Percentiles rank a stretch among this genome's conserved stretches.
Conservation (phyloP, 164 flowering plant species). For the Vitis labrusca region DNA sequence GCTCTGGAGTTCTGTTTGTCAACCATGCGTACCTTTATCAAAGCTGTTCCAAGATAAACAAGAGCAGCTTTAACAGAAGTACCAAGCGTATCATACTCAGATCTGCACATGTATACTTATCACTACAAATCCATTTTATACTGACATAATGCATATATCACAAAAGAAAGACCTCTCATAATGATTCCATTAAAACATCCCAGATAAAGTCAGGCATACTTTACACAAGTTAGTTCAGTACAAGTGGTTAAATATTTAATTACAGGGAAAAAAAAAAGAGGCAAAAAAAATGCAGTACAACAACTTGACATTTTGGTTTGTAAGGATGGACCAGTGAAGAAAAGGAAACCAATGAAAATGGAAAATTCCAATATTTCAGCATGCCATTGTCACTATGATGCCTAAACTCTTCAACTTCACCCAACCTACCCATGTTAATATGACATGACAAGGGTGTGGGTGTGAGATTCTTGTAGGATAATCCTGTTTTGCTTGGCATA, state of each 20-base stretch:
- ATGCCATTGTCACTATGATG: too few species aligned
- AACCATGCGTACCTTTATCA: slow-evolving; percentile 66
- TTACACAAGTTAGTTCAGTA: neutral
- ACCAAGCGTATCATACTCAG: slow-evolving; percentile 95
- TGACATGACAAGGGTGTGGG: too few species aligned
- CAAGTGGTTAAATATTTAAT: neutral
- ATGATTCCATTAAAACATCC: neutral
- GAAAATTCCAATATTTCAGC: too few species aligned
- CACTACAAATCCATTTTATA: neutral
- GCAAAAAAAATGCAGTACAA: too few species aligned
- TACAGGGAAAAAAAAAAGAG: too few species aligned
- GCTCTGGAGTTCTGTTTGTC: neutral
- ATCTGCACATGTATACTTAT: slow-evolving; percentile 48
- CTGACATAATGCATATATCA: neutral
- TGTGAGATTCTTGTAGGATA: too few species aligned
- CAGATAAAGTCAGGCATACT: neutral
- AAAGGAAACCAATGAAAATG: too few species aligned
- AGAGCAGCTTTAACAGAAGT: slow-evolving; percentile 84
- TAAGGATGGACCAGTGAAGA: too few species aligned
- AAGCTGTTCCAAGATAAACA: slow-evolving; percentile 86
- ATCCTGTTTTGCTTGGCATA: too few species aligned
- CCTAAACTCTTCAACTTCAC: too few species aligned
- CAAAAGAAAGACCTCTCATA: neutral
- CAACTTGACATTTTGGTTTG: too few species aligned
- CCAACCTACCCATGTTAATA: too few species aligned